Evolutionary conservation across 257 asterid genomes (phyloP).

Genomic region (Solanum piurae): DNA sequence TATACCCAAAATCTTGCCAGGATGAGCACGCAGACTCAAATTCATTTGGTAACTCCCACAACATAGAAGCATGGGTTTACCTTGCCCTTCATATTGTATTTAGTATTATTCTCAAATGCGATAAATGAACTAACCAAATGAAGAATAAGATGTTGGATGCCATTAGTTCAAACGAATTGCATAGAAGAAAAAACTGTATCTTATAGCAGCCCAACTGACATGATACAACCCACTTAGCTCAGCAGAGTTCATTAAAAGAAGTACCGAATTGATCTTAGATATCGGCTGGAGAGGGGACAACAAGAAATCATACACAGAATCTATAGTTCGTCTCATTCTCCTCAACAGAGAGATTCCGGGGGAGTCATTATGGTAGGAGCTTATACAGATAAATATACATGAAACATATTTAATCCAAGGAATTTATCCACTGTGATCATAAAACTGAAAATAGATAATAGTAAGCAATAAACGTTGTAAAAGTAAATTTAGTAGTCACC

Average conservation of each 20-base stretch:
- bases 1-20: background rate
- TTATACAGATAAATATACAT: background rate
- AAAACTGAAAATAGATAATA: background rate
- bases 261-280: background rate
- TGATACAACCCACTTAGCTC: background rate
- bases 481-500: conserved; percentile 24
- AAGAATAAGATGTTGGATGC: background rate
- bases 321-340: background rate
- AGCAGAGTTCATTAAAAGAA: background rate
- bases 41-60: background rate
- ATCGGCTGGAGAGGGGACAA: background rate
- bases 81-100: background rate
- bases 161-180: background rate
- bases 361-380: background rate
- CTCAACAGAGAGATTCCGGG: background rate
- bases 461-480: background rate
- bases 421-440: background rate
- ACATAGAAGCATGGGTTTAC: background rate
- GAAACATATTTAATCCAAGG: background rate
- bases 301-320: background rate
- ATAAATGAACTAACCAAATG: background rate
- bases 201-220: background rate
- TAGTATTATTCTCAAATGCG: background rate
- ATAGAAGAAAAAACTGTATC: background rate
- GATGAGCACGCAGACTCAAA: background rate